These are phyloP conservation scores for Exobasidium cylindrosporum DNA, from an alignment of 1,284 basidiomycete genomes.

Conservation along the genomic window DNA sequence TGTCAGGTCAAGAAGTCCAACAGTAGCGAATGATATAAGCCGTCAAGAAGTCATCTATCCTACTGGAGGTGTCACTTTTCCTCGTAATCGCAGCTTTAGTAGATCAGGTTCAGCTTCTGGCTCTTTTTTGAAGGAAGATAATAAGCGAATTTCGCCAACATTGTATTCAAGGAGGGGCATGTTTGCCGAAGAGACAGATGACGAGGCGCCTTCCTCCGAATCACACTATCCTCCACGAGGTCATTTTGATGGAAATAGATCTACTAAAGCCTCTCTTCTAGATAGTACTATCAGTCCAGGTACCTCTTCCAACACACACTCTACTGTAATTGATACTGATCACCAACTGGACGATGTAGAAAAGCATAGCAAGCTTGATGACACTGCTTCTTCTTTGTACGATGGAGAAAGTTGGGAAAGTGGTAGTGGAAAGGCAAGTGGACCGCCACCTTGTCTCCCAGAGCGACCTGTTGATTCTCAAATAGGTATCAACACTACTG, in stretches of 20 bases:
- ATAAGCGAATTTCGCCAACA: not conserved
- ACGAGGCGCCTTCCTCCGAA: not conserved
- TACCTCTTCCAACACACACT: not conserved
- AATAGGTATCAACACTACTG: not conserved
- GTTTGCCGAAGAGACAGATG: not conserved
- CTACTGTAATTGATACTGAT: no score
- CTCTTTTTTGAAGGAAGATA: not conserved
- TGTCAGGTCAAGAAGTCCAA: not conserved
- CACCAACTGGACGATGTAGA: not conserved
- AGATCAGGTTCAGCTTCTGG: not conserved
- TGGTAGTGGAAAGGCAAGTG: slow-evolving; percentile 7
- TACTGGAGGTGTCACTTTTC: not conserved
- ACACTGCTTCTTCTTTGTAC: not conserved
- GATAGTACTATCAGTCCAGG: no score
- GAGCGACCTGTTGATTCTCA: not conserved
- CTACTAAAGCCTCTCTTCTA: not conserved
- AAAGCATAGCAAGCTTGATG: not conserved
- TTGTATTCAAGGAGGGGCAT: not conserved
- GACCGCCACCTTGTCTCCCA: not conserved
- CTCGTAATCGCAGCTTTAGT: no score
- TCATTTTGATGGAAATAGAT: no score
- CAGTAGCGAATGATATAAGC: not conserved
- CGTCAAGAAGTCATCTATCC: not conserved
- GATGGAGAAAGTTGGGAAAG: slow-evolving; percentile 6
- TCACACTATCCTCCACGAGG: not conserved